A percentile compares a stretch with the other conserved stretches of the same genome.
These are phyloP conservation scores for Trichosporon sp. DNA, from an alignment of 1,284 basidiomycete species.

Conservation along the genomic window DNA sequence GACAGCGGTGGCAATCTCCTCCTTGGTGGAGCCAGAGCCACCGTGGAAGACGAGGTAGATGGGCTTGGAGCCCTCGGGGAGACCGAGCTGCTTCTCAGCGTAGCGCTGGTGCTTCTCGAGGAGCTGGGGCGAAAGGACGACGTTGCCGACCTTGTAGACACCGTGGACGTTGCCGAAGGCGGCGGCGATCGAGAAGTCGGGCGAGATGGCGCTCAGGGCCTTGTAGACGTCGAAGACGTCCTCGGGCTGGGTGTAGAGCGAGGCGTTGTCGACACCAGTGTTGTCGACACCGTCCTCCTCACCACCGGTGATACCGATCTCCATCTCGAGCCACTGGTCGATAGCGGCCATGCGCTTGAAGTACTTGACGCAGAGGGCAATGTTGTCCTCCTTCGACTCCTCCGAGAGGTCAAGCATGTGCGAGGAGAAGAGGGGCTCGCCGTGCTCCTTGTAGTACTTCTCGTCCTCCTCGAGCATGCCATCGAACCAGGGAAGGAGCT, in stretches of 20 bases:
- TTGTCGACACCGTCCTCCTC: slow-evolving; percentile 99
- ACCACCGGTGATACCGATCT: slow-evolving; percentile 99
- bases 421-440: slow-evolving; percentile 72
- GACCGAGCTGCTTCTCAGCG: slow-evolving; percentile 66
- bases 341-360: slow-evolving; percentile 91
- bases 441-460: slow-evolving; percentile 83
- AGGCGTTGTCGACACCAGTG: slow-evolving; percentile 85
- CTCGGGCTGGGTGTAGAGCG: slow-evolving; percentile 95
- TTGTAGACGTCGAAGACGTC: slow-evolving; percentile 90
- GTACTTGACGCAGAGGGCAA: slow-evolving; percentile 87
- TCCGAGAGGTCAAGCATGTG: slow-evolving; percentile 99
- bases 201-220: slow-evolving; percentile 75
- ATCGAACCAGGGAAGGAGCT: slow-evolving; percentile 99
- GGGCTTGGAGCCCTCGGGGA: slow-evolving; percentile 55
- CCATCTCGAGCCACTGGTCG: slow-evolving; percentile 99
- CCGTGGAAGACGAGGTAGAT: slow-evolving; percentile 99
- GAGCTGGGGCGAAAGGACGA: slow-evolving; percentile 84
- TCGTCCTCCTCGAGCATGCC: slow-evolving; percentile 96
- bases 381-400: slow-evolving; percentile 96
- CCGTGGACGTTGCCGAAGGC: slow-evolving; percentile 91
- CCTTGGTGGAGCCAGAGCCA: slow-evolving; percentile 94
- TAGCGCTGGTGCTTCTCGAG: slow-evolving; percentile 86
- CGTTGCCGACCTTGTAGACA: slow-evolving; percentile 93
- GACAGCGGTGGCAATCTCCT: slow-evolving; percentile 93
- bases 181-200: slow-evolving; percentile 94